Percentiles rank a stretch among this genome's conserved stretches.
These are phyloP conservation scores for Tolypocladium pustulatum DNA, from an alignment of 2,329 filamentous ascomycete genomes.

Conservation along the genomic window DNA sequence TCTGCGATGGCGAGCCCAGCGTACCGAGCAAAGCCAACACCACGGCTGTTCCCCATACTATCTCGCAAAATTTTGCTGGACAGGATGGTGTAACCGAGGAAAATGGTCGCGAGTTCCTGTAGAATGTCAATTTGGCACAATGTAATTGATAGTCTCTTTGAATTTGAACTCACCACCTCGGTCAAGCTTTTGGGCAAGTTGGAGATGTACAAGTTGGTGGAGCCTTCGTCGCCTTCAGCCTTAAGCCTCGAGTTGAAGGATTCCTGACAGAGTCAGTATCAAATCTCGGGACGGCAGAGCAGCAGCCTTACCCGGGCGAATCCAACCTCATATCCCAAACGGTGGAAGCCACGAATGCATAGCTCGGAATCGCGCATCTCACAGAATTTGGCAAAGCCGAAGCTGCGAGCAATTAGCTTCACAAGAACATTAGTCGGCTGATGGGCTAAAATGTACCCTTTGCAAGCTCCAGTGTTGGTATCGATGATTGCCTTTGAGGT, in stretches of 20 bases:
- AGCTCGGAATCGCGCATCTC: conserved; percentile 82
- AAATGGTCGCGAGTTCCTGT: conserved; percentile 68
- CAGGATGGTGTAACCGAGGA: conserved; percentile 69
- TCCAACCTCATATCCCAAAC: conserved; percentile 91
- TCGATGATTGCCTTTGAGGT: conserved; percentile 99
- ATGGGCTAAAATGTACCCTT: conserved; percentile 54
- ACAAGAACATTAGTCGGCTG: neutral
- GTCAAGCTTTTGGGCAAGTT: conserved; percentile 89
- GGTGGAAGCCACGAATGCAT: conserved; percentile 92
- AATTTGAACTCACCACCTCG: conserved; percentile 57
- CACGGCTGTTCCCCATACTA: conserved; percentile 82
- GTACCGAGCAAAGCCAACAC: conserved; percentile 94
- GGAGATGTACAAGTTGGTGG: conserved; percentile 96
- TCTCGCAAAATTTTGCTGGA: conserved; percentile 95
- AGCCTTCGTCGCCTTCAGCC: conserved; percentile 78
- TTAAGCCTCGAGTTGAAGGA: conserved; percentile 98
- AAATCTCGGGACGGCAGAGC: conserved; percentile 12
- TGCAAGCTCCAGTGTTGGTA: conserved; percentile 84
- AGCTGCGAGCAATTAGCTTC: conserved; percentile 42
- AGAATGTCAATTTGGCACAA: conserved; percentile 3
- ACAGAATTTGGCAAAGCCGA: conserved; percentile 94
- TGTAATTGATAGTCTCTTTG: no score
- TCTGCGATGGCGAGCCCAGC: conserved; percentile 13
- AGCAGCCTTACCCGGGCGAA: conserved; percentile 67
- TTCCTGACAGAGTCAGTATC: conserved; percentile 45